A percentile compares a stretch with the other conserved stretches of the same genome.
These are phyloP conservation scores for Gastrolobium villosum DNA, from an alignment of 306 rosid species.

Conservation along the genomic window DNA sequence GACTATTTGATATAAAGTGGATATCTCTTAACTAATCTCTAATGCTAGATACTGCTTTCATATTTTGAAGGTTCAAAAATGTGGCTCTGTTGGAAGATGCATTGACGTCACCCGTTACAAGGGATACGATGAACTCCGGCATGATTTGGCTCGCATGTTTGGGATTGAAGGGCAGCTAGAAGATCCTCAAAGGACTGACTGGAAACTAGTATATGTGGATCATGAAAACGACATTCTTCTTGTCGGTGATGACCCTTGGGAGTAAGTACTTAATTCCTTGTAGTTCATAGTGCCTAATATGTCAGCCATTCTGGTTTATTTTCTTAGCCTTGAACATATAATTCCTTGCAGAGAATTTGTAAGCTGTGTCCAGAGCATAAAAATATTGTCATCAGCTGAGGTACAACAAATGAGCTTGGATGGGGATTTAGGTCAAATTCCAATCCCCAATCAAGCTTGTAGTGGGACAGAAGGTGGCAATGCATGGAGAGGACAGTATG, in stretches of 20 bases:
- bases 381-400: conserved; percentile 89
- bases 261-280: conserved; percentile 66
- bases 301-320: conserved; percentile 5
- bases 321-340: conserved; percentile 33
- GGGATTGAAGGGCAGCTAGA: conserved; percentile 98
- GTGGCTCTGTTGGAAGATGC: conserved; percentile 97
- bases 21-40: not conserved
- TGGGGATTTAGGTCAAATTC: conserved; percentile 86
- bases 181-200: conserved; percentile 91
- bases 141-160: conserved; percentile 95
- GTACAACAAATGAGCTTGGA: conserved; percentile 97
- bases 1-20: not conserved
- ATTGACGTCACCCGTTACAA: conserved; percentile 94
- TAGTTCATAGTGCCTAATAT: not conserved
- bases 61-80: conserved; percentile 88
- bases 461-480: conserved; percentile 93
- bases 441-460: conserved; percentile 84
- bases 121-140: conserved; percentile 85
- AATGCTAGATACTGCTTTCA: conserved; percentile 37
- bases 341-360: conserved; percentile 85
- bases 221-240: conserved; percentile 97
- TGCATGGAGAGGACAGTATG: conserved; percentile 88
- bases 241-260: conserved; percentile 99
- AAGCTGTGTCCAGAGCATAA: conserved; percentile 96
- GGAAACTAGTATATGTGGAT: conserved; percentile 97